Percentiles rank a stretch among this genome's conserved stretches.
These are phyloP conservation scores for Eucalyptus brandiana DNA, from an alignment of 345 rosid genomes.

Conservation along the genomic window DNA sequence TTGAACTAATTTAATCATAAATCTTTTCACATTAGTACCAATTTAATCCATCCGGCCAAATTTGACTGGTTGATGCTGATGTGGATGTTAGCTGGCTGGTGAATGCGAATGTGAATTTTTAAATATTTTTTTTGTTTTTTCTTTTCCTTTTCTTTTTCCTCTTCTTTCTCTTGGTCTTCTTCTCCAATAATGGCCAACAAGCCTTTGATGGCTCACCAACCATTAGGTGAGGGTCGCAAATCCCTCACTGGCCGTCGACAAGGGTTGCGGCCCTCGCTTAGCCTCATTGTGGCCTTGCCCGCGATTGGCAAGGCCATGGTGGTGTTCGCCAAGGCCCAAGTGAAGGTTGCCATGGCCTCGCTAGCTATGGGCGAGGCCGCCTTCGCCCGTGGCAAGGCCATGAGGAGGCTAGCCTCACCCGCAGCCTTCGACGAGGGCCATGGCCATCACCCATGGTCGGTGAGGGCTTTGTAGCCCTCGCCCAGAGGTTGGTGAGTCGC, in stretches of 20 bases:
- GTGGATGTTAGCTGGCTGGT: accelerated
- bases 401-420: accelerated
- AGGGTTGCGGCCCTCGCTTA: accelerated
- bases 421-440: accelerated
- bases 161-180: too few species aligned
- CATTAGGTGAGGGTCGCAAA: accelerated
- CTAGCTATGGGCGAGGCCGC: accelerated
- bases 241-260: accelerated
- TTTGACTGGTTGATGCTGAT: accelerated
- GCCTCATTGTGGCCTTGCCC: accelerated
- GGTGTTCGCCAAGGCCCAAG: too few species aligned
- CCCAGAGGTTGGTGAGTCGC: accelerated
- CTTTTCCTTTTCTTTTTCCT: too few species aligned
- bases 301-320: accelerated
- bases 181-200: accelerated
- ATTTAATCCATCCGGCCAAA: accelerated
- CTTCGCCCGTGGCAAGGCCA: accelerated
- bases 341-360: too few species aligned
- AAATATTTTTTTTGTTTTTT: too few species aligned
- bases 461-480: too few species aligned
- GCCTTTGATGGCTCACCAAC: accelerated
- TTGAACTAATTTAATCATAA: accelerated
- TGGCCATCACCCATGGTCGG: accelerated
- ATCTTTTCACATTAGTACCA: too few species aligned
- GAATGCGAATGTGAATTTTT: too few species aligned